Evolutionary conservation across 2,329 filamentous ascomycete genomes (phyloP).

Genomic region (Trichoderma brevicompactum): DNA sequence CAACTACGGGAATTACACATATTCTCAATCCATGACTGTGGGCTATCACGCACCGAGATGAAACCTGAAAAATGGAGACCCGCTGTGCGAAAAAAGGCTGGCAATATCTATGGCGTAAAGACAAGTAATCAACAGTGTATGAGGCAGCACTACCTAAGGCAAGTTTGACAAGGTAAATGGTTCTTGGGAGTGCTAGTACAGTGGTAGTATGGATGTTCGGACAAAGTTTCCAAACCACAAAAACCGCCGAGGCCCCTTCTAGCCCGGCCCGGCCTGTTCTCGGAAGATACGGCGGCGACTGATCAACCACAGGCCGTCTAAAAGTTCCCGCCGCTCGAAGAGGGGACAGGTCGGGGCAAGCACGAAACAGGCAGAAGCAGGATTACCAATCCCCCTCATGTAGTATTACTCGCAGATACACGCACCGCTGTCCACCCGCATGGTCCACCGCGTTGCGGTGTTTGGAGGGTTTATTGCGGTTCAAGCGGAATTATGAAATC

Average conservation of each 20-base stretch:
- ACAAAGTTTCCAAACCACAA: constrained; percentile 12
- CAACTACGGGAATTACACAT: background rate
- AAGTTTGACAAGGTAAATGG: background rate
- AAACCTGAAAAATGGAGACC: background rate
- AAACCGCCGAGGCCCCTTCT: constrained; percentile 8
- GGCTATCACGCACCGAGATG: background rate
- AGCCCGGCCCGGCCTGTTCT: constrained; percentile 21
- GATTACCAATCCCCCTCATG: constrained; percentile 25
- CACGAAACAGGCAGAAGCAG: constrained; percentile 17
- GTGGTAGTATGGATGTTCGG: background rate
- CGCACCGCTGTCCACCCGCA: background rate
- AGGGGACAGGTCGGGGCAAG: constrained; percentile 21
- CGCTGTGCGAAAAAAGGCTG: background rate
- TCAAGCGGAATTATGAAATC: constrained; percentile 23
- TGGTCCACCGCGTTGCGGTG: constrained; percentile 16
- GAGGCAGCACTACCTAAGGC: background rate
- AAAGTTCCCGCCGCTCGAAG: constrained; percentile 24
- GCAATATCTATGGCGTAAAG: background rate
- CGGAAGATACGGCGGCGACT: constrained; percentile 22
- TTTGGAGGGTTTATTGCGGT: constrained; percentile 13
- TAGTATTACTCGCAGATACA: constrained; percentile 18
- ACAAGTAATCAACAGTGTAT: background rate
- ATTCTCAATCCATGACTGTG: background rate
- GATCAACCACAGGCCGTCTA: constrained; percentile 29
- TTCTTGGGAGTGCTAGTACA: background rate